Evolutionary conservation across 805 yeast species (phyloP), one percentile per base, ranked within the genome.

Genomic region (Kockiozyma suomiensis): DNA sequence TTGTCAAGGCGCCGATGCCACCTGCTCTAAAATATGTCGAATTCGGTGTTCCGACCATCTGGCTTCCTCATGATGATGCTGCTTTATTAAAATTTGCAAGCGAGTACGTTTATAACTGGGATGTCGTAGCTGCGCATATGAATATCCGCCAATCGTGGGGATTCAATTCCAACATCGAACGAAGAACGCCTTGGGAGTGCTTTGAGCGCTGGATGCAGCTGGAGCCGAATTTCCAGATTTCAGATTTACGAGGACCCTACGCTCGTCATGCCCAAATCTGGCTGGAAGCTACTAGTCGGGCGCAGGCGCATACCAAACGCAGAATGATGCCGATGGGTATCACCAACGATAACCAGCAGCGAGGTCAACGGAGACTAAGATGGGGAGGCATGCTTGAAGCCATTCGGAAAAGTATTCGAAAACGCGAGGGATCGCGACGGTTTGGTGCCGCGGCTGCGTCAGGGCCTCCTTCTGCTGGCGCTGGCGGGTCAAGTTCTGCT

Each of bases 331-430:
- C 98, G 0, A 76, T 93, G 35, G 97, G 97, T 52, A 96, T 94
- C n/a, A 93, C 96, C 0, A 82, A 84, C 23, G 97, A 93, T 69
- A 88, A 96, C 0, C 37, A 61, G 12, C 97, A 93, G 73, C 77
- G 98, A 64, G 99, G 99, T 19, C 97, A 94, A 70, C 79, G 88
- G 60, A 79, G 96, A 55, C 78, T 93, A 60, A 82, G 98, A 65
- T 94, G 97, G 97, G 97, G 97, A 0, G 88, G 96, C 56, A 88
- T 94, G 90, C 90, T 94, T 77, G 99, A 94, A 71, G 97, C 96
- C 0, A 86, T 94, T 76, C 80, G 97, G 59, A 91, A 91, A 74
- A 79, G 87, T 66, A 90, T 92, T 86, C 84, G 90, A 67, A 92
- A 92, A 72, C 80, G 98, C 47, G 99, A 94, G 72, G 53, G 54